Conservation (phyloP, 2,329 filamentous ascomycete genomes). For the Diaporthe capsici region DNA sequence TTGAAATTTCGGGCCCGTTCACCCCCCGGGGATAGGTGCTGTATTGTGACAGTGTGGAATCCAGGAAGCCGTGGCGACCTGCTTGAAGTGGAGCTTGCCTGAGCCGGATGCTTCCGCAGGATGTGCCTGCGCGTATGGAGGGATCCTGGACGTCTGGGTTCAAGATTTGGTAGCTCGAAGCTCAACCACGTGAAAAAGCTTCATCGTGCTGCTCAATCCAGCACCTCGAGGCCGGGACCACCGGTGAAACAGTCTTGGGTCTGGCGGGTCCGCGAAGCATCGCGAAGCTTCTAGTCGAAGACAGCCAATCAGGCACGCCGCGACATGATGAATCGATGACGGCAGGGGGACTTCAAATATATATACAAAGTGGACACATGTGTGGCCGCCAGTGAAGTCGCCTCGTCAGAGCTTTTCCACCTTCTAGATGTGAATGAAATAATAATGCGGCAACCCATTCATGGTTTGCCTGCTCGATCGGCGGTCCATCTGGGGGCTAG, state of each 20-base stretch:
- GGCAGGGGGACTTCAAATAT: neutral
- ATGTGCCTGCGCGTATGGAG: neutral
- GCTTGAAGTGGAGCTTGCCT: neutral
- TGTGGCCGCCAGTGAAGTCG: neutral
- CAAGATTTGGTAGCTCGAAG: neutral
- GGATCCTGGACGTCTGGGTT: neutral
- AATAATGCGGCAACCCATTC: constrained; percentile 18
- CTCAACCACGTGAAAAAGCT: neutral
- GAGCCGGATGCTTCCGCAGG: constrained; percentile 1
- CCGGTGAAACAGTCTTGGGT: neutral
- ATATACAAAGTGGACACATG: neutral
- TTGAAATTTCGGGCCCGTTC: constrained; percentile 13
- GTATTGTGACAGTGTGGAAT: neutral
- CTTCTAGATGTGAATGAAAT: neutral
- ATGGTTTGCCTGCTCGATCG: constrained; percentile 34
- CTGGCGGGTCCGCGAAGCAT: constrained; percentile 27
- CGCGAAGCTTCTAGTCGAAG: constrained; percentile 34
- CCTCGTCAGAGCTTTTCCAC: neutral
- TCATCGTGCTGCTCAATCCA: neutral
- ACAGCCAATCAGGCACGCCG: neutral
- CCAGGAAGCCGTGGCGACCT: neutral
- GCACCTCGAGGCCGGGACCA: neutral
- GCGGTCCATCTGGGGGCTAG: constrained; percentile 22
- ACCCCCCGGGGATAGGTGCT: neutral
- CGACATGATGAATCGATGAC: constrained; percentile 8